These are phyloP conservation scores for Oenanthe javanica DNA, from an alignment of 140 eudicot genomes.

Conservation along the genomic window DNA sequence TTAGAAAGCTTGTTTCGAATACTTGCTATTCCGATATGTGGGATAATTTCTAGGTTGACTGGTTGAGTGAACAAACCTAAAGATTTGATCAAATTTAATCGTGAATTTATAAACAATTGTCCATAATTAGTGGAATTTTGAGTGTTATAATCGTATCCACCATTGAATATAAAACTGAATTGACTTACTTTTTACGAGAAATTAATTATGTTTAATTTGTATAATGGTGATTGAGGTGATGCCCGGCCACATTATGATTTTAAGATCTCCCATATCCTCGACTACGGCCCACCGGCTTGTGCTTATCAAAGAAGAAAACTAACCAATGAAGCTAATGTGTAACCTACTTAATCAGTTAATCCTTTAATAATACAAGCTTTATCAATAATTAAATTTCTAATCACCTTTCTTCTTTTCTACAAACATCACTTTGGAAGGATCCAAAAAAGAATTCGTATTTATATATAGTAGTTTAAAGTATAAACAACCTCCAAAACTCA, in stretches of 20 bases:
- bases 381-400: conserved; percentile 44
- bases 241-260: conserved; percentile 48
- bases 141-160: conserved; percentile 61
- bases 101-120: conserved; percentile 37
- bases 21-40: too few relatives aligned
- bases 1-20: too few relatives aligned
- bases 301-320: conserved; percentile 42
- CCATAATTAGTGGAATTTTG: conserved; percentile 35
- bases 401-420: conserved; percentile 35
- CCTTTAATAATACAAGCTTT: conserved; percentile 38
- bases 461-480: neutral
- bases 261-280: conserved; percentile 68
- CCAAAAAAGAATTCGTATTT: conserved; percentile 20
- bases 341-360: conserved; percentile 33
- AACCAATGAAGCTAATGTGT: conserved; percentile 34
- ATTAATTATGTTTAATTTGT: conserved; percentile 44
- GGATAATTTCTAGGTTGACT: too few relatives aligned
- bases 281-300: conserved; percentile 58
- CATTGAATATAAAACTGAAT: conserved; percentile 46
- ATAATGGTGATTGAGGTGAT: conserved; percentile 57
- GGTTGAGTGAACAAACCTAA: too few relatives aligned
- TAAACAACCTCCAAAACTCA: neutral
- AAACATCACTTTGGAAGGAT: conserved; percentile 64
- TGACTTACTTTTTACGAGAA: conserved; percentile 39
- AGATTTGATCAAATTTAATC: conserved; percentile 25